Percentiles rank a stretch among this genome's conserved stretches.
phyloP scores from a whole-genome alignment of 2,329 filamentous ascomycete genomes.

The Thyridium curvatum region DNA sequence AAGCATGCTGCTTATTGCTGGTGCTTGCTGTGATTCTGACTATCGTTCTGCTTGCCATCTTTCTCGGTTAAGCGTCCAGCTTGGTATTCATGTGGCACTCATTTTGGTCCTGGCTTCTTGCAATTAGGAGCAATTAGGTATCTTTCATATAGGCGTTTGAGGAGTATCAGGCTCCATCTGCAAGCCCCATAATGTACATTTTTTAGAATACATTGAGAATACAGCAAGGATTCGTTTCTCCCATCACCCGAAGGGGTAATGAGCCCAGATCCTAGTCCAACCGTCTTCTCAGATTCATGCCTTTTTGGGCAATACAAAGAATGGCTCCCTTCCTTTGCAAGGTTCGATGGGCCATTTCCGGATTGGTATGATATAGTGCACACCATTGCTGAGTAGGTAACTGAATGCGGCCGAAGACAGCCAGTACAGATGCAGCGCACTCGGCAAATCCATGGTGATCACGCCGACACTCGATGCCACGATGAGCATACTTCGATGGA shows the following conservation, averaged over 20 bases:
- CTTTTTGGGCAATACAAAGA: slow-evolving; percentile 7
- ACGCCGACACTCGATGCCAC: slow-evolving; percentile 24
- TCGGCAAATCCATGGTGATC: slow-evolving; percentile 29
- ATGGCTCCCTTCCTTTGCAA: slow-evolving; percentile 12
- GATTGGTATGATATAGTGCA: slow-evolving; percentile 18
- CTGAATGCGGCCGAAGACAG: slow-evolving; percentile 23
- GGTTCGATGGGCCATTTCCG: slow-evolving; percentile 6
- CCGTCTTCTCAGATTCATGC: too few species aligned
- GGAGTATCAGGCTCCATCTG: too few species aligned
- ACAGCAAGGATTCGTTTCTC: too few species aligned
- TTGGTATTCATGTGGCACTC: too few species aligned
- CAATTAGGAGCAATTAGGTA: too few species aligned
- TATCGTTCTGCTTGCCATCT: slow-evolving; percentile 82
- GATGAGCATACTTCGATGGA: slow-evolving; percentile 22
- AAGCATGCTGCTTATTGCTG: slow-evolving; percentile 85
- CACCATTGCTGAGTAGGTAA: slow-evolving; percentile 8
- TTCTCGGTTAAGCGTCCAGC: slow-evolving; percentile 54
- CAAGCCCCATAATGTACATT: too few species aligned
- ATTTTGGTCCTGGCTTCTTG: too few species aligned
- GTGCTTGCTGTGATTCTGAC: slow-evolving; percentile 85
- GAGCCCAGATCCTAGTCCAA: too few species aligned
- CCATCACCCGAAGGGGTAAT: too few species aligned
- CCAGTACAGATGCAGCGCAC: slow-evolving; percentile 38
- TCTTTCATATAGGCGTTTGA: too few species aligned
- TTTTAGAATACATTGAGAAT: too few species aligned